A percentile compares a stretch with the other conserved stretches of the same genome.
These are phyloP conservation scores for Ceratobasidium sp. DNA, from an alignment of 1,284 basidiomycete genomes.

Conservation along the genomic window DNA sequence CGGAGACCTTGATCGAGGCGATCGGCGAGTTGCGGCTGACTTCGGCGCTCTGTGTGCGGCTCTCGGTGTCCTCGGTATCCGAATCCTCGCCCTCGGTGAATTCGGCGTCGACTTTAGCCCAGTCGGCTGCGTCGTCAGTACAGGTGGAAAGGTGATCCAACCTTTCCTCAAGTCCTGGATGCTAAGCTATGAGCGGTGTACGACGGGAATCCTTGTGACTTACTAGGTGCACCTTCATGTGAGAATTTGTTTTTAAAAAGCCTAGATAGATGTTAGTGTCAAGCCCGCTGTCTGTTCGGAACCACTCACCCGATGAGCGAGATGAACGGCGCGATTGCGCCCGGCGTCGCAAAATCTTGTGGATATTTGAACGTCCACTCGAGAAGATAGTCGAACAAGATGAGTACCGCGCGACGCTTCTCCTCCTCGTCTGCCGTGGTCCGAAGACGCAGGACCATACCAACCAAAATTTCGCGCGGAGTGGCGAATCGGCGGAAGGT, in stretches of 20 bases:
- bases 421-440: conserved; percentile 1
- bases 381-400: conserved; percentile 73
- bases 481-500: conserved; percentile 82
- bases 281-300: conserved; percentile 69
- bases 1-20: conserved; percentile 4
- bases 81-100: conserved; percentile 43
- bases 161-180: conserved; percentile 11
- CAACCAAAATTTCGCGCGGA: conserved; percentile 77
- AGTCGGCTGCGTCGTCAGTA: conserved; percentile 26
- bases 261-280: conserved; percentile 75
- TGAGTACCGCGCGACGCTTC: conserved; percentile 15
- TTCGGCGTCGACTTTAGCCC: conserved; percentile 28
- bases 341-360: conserved; percentile 79
- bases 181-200: background rate
- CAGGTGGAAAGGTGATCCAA: background rate
- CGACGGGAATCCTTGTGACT: conserved; percentile 63
- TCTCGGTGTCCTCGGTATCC: conserved; percentile 36
- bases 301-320: conserved; percentile 78
- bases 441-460: conserved; percentile 79
- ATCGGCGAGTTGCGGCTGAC: background rate
- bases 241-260: conserved; percentile 69
- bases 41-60: conserved; percentile 25
- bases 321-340: conserved; percentile 74
- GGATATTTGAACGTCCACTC: conserved; percentile 78
- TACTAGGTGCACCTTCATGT: conserved; percentile 70